A percentile compares a stretch with the other conserved stretches of the same genome.
phyloP scores from a whole-genome alignment of 192 early-diverging fungal species.

The Mortierella hygrophila region DNA sequence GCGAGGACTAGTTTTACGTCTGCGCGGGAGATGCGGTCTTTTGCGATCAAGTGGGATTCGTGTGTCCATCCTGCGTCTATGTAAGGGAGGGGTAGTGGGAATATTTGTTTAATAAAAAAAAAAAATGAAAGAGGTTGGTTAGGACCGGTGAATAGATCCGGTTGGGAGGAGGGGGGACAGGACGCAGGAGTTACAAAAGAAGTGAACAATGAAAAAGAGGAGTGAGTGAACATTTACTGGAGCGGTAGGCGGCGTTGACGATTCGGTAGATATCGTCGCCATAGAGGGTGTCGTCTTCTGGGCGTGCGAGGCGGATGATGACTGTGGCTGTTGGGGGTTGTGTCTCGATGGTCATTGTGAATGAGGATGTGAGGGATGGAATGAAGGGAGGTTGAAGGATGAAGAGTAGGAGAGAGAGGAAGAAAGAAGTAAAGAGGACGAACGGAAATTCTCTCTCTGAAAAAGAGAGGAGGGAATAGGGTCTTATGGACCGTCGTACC shows the following conservation, averaged over 20 bases:
- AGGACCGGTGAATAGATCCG: too few species aligned
- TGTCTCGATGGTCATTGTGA: neutral
- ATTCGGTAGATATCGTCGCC: slow-evolving; percentile 24
- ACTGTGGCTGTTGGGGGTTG: neutral
- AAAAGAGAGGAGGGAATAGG: too few species aligned
- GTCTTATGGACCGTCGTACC: too few species aligned
- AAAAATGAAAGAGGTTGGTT: neutral
- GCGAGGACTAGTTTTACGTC: slow-evolving; percentile 26
- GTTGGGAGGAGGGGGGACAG: too few species aligned
- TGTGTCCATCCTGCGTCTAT: slow-evolving; percentile 31
- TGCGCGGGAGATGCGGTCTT: slow-evolving; percentile 45
- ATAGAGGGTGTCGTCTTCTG: slow-evolving; percentile 12
- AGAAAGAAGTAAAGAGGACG: neutral
- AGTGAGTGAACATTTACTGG: neutral
- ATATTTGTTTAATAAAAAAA: too few species aligned
- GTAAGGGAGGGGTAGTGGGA: neutral
- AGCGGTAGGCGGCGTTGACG: slow-evolving; percentile 27
- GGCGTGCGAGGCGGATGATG: neutral
- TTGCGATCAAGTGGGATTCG: slow-evolving; percentile 31
- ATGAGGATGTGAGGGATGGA: neutral
- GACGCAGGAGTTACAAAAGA: neutral
- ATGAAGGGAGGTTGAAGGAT: neutral
- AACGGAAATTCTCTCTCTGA: too few species aligned
- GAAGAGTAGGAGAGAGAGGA: neutral
- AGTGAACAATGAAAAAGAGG: neutral